phyloP scores from a whole-genome alignment of 345 rosid genomes.

The Eucalyptus camaldulensis region DNA sequence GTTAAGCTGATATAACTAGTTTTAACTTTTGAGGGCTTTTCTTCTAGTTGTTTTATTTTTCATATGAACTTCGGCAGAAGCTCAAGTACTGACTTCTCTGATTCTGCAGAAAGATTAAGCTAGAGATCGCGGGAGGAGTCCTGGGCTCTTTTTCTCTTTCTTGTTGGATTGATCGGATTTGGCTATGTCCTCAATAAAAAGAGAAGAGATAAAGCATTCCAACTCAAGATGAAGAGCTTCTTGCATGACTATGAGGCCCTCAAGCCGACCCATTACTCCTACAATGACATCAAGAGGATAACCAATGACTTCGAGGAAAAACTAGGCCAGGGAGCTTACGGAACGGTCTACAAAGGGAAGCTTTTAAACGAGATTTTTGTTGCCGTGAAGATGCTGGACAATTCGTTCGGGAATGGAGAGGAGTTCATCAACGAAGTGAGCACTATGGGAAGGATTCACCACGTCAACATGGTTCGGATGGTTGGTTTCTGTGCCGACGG shows the following conservation, averaged over 20 bases:
- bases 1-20: neutral
- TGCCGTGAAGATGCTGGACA: slow-evolving; percentile 7
- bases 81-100: neutral
- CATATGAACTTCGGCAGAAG: neutral
- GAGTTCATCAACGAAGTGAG: slow-evolving; percentile 11
- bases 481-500: slow-evolving; percentile 6
- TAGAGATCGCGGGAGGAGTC: neutral
- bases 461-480: slow-evolving; percentile 7
- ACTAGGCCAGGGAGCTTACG: slow-evolving; percentile 9
- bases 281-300: neutral
- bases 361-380: neutral
- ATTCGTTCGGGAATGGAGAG: neutral
- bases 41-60: neutral
- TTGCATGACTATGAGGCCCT: slow-evolving; percentile 7
- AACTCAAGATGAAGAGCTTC: neutral
- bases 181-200: neutral
- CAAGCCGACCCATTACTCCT: neutral
- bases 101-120: neutral
- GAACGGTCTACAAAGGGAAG: slow-evolving; percentile 10
- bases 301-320: neutral
- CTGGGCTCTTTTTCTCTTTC: neutral
- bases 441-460: slow-evolving; percentile 14
- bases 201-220: neutral
- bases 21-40: neutral
- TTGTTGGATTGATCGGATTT: neutral